Conservation (phyloP, 805 yeast genomes). For the Torulaspora franciscae region DNA sequence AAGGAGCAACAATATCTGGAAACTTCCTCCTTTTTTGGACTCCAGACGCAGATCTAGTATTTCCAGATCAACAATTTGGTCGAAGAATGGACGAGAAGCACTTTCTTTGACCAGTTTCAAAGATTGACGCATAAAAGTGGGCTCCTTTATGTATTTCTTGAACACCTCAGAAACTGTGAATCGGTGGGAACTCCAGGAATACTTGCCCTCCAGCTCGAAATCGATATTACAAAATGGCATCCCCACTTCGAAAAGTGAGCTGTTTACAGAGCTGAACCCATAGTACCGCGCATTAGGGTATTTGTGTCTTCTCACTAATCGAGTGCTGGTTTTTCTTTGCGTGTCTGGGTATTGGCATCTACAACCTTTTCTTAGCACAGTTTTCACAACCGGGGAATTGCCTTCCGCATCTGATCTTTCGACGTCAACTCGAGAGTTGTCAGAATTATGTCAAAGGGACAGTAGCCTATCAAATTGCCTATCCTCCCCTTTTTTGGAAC, state of each 20-base stretch:
- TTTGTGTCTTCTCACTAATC: slow-evolving; percentile 11
- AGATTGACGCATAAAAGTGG: slow-evolving; percentile 2
- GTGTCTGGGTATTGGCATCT: slow-evolving; percentile 13
- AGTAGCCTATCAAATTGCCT: too few relatives aligned
- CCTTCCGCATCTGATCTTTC: slow-evolving; percentile 14
- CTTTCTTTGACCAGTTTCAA: slow-evolving; percentile 5
- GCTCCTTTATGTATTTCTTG: slow-evolving; percentile 9
- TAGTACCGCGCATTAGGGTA: slow-evolving; percentile 12
- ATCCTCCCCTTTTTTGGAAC: too few relatives aligned
- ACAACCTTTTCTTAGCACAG: slow-evolving; percentile 11
- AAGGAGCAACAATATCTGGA: slow-evolving; percentile 6
- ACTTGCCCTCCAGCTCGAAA: slow-evolving; percentile 12
- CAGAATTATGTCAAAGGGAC: too few relatives aligned
- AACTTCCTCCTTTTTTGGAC: slow-evolving; percentile 5
- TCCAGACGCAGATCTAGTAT: slow-evolving; percentile 5
- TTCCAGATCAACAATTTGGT: slow-evolving; percentile 8
- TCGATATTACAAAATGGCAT: slow-evolving; percentile 17
- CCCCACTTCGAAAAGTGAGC: slow-evolving; percentile 14
- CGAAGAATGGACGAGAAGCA: slow-evolving; percentile 8
- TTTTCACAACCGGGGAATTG: slow-evolving; percentile 12
- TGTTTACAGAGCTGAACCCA: slow-evolving; percentile 15
- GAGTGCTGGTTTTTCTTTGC: slow-evolving; percentile 13
- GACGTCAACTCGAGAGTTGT: too few relatives aligned
- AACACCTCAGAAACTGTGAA: slow-evolving; percentile 8
- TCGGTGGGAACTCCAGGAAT: slow-evolving; percentile 5